Base-by-base conservation (phyloP, 345 rosid genomes). In the Nasturtium officinale region DNA sequence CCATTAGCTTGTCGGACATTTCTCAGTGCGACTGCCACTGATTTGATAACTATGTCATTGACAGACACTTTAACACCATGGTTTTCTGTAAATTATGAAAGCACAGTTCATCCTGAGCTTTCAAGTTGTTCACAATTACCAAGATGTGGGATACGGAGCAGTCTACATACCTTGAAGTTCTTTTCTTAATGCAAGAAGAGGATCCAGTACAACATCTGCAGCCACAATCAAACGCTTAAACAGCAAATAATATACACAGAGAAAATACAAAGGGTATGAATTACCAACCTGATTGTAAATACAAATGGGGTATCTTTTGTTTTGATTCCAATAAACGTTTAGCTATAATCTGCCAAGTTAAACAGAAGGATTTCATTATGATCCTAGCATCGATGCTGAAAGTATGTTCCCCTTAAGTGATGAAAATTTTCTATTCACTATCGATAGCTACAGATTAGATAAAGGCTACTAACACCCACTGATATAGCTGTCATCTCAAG, bases 41-140 rank as follows among this genome's bases (percentile, higher is more conserved):
- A 96, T 85, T 94, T 91, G 73, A 91, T 91, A 80, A 91, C 89
- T 77, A 91, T 88, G 85, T 94, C 98, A 79, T 94, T 94, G 37
- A 94, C 97, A n/a, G 98, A 94, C 65, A 91, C 96, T 84, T 91
- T 91, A 40, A 79, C 76, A 73, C 86, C 90, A 84, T 89, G 96
- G 62, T 78, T 81, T 67, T 94, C 98, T 94, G 95, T 40, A 81
- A 80, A 79, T 75, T 7, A 43, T 67, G 51, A 52, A 69, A 73
- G 33, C 51, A 68, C 43, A 76, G 65, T 76, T 67, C 63, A 58
- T 5, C 57, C 32, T 70, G 30, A 82, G 69, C 63, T 60, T 63
- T 76, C 42, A 77, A 71, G 56, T n/a, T 30, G 18, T 46, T 54
- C 50, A 58, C 48, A 71, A 1, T 10, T 25, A 65, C 26, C 54